Conservation (phyloP, 805 yeast genomes). For the Lachancea fermentati region DNA sequence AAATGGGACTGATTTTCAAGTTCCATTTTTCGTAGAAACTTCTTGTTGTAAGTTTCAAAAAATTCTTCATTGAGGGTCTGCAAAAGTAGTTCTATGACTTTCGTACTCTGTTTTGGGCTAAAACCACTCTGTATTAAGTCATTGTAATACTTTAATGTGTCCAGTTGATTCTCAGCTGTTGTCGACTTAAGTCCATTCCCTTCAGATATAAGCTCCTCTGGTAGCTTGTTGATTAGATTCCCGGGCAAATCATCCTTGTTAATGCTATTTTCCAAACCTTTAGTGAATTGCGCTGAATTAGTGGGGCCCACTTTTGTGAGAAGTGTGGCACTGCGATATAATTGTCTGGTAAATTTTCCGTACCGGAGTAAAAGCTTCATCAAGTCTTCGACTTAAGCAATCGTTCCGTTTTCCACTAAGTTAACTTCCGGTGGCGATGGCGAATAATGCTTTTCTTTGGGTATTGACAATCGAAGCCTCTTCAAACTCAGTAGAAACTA, state of each 20-base stretch:
- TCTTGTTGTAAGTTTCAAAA: slow-evolving; percentile 37
- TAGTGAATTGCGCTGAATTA: background rate
- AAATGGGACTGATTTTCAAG: slow-evolving; percentile 83
- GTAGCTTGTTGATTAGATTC: slow-evolving; percentile 21
- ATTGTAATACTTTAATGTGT: slow-evolving; percentile 22
- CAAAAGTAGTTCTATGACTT: slow-evolving; percentile 32
- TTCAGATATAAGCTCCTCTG: slow-evolving; percentile 27
- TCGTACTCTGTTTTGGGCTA: slow-evolving; percentile 20
- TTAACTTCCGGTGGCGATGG: too few species aligned
- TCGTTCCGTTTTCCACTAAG: too few species aligned
- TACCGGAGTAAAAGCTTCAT: background rate
- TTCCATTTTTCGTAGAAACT: slow-evolving; percentile 44
- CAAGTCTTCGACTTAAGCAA: too few species aligned
- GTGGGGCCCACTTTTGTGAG: background rate
- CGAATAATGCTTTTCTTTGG: too few species aligned
- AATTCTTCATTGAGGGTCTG: slow-evolving; percentile 35
- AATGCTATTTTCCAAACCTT: background rate
- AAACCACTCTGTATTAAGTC: slow-evolving; percentile 18
- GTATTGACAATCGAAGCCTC: too few species aligned
- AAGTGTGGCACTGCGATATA: background rate
- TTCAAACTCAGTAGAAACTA: too few species aligned
- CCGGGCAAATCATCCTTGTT: background rate
- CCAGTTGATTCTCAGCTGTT: slow-evolving; percentile 27
- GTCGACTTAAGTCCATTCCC: slow-evolving; percentile 28
- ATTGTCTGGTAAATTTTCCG: background rate